Conservation (phyloP, 2,329 filamentous ascomycete species). For the Fusarium sp. region DNA sequence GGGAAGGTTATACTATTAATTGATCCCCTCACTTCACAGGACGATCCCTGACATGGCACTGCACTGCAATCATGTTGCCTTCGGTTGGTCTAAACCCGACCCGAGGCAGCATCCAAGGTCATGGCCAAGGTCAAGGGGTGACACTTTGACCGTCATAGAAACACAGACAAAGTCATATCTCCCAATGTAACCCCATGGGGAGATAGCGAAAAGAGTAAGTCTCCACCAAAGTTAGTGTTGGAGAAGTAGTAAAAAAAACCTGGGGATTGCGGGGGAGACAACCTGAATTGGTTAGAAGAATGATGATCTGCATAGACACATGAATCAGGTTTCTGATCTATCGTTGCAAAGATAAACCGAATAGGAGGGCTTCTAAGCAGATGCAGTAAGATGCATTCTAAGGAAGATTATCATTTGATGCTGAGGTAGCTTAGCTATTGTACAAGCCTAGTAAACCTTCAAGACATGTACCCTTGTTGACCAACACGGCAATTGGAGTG, state of each 20-base stretch:
- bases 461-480: background rate
- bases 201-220: background rate
- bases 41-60: background rate
- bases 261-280: conserved; percentile 36
- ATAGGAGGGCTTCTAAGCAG: conserved; percentile 1
- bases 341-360: conserved; percentile 41
- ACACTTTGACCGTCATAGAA: conserved; percentile 22
- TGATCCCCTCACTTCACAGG: background rate
- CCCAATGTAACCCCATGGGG: conserved; percentile 17
- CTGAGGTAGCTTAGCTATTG: background rate
- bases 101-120: conserved; percentile 19
- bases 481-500: background rate
- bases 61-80: background rate
- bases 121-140: background rate
- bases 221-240: conserved; percentile 11
- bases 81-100: conserved; percentile 31
- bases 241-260: conserved; percentile 31
- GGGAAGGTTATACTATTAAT: conserved; percentile 11
- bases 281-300: conserved; percentile 8
- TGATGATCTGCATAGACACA: conserved; percentile 13
- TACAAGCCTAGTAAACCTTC: background rate
- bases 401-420: background rate
- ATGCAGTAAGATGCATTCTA: background rate
- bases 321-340: conserved; percentile 21
- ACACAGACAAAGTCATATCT: background rate